Evolutionary conservation across 2,329 filamentous ascomycete genomes (phyloP).

Genomic region (Clonostachys chloroleuca): DNA sequence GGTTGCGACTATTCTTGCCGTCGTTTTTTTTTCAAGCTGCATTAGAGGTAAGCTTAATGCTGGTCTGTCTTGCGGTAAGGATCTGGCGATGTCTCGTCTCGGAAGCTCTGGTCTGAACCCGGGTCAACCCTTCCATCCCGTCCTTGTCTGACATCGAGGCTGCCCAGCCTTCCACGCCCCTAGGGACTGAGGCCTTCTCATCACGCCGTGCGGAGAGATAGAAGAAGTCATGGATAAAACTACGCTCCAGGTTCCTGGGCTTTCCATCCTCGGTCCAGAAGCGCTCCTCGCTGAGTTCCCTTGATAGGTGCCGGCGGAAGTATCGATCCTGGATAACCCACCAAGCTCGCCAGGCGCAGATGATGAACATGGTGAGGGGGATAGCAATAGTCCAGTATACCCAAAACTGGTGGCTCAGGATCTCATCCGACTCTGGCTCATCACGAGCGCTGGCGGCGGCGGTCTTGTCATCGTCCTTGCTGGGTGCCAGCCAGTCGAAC

Average conservation of each 20-base stretch:
- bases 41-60: slow-evolving; percentile 8
- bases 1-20: too few relatives aligned
- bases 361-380: slow-evolving; percentile 34
- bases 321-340: slow-evolving; percentile 41
- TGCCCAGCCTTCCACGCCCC: background rate
- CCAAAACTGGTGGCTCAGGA: slow-evolving; percentile 36
- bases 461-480: slow-evolving; percentile 17
- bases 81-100: slow-evolving; percentile 13
- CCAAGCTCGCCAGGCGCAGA: slow-evolving; percentile 37
- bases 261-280: slow-evolving; percentile 40
- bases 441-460: background rate
- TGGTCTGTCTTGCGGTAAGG: slow-evolving; percentile 13
- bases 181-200: slow-evolving; percentile 10
- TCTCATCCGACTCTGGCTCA: slow-evolving; percentile 11
- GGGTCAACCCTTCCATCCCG: slow-evolving; percentile 5
- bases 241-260: slow-evolving; percentile 33
- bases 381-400: slow-evolving; percentile 39
- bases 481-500: slow-evolving; percentile 36
- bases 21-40: background rate
- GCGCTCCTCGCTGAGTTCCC: slow-evolving; percentile 40
- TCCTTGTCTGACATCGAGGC: slow-evolving; percentile 1
- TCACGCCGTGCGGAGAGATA: slow-evolving; percentile 27
- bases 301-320: slow-evolving; percentile 36
- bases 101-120: slow-evolving; percentile 3
- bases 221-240: slow-evolving; percentile 38